Percentiles rank a stretch among this genome's conserved stretches.
phyloP scores from a whole-genome alignment of 805 yeast species.

The Saccharomycopsis fermentans region DNA sequence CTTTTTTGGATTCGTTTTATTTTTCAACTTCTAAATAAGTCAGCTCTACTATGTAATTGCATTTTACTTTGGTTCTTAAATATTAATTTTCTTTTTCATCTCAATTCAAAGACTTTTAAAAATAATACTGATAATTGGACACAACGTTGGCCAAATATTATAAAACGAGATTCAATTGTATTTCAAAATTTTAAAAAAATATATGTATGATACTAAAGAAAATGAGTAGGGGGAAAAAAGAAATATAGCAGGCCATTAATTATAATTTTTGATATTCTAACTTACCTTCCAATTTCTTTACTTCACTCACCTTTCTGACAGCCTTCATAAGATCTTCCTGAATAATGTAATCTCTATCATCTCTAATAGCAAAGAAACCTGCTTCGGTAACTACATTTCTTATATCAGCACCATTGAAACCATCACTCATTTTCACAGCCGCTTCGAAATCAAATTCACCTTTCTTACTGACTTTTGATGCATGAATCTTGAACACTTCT shows the following conservation, averaged over 20 bases:
- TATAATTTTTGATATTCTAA: slow-evolving; percentile 88
- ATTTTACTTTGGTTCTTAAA: not conserved
- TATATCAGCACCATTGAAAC: slow-evolving; percentile 97
- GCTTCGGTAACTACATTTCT: slow-evolving; percentile 97
- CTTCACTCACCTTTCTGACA: slow-evolving; percentile 92
- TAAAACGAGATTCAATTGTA: not conserved
- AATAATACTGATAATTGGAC: not conserved
- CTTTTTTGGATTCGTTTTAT: not conserved
- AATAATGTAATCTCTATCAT: slow-evolving; percentile 87
- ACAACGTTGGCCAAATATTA: not conserved
- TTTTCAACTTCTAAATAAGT: not conserved
- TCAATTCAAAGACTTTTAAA: not conserved
- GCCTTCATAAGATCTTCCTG: slow-evolving; percentile 97
- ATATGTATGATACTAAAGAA: not conserved
- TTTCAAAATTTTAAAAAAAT: not conserved
- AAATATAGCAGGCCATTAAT: not conserved
- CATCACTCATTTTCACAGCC: slow-evolving; percentile 96
- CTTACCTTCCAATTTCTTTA: slow-evolving; percentile 94
- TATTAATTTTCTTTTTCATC: not conserved
- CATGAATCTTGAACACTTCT: slow-evolving; percentile 89
- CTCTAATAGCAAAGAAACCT: slow-evolving; percentile 95
- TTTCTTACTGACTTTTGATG: slow-evolving; percentile 70
- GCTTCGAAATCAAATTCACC: slow-evolving; percentile 98
- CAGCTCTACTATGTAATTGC: not conserved
- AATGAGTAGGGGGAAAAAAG: too few species aligned